phyloP scores from a whole-genome alignment of 257 asterid genomes.

The Nicotiana benthamiana region DNA sequence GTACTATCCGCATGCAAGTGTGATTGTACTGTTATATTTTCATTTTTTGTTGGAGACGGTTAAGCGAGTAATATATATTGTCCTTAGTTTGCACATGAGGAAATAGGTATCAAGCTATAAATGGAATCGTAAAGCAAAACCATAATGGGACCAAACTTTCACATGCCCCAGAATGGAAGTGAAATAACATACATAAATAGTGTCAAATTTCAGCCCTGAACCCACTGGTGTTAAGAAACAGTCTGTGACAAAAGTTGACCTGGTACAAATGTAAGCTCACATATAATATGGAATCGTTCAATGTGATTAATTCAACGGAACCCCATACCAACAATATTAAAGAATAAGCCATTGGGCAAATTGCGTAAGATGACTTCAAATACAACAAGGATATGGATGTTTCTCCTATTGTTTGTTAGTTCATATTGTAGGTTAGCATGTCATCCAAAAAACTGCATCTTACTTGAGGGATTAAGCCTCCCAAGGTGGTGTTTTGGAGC shows the following conservation, averaged over 20 bases:
- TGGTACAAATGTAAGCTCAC: background rate
- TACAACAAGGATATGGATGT: background rate
- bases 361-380: background rate
- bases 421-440: background rate
- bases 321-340: background rate
- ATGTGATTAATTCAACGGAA: background rate
- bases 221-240: background rate
- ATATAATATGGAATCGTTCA: background rate
- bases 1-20: background rate
- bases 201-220: background rate
- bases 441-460: background rate
- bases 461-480: background rate
- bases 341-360: background rate
- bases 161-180: background rate
- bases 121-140: background rate
- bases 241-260: background rate
- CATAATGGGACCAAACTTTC: background rate
- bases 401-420: background rate
- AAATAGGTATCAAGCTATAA: background rate
- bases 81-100: background rate
- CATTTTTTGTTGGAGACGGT: background rate
- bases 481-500: background rate
- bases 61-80: background rate
- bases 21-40: background rate
- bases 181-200: background rate